Percentiles rank a stretch among this genome's conserved stretches.
Conservation (phyloP, 23 red algal species). For the Agarophyton chilense region DNA sequence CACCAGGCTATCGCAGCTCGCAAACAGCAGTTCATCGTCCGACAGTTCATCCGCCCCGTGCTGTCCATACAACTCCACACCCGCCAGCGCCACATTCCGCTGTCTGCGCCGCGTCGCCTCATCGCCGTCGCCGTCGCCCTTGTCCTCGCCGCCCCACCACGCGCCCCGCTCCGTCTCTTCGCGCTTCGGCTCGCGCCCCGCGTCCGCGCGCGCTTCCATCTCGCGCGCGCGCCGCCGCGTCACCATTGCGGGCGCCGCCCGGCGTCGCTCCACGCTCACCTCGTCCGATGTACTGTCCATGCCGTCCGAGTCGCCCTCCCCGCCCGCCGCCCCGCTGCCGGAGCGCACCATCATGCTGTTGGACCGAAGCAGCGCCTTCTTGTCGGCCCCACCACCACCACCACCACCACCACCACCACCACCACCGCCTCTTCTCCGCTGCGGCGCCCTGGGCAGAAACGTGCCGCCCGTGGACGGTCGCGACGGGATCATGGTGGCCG, state of each 20-base stretch:
- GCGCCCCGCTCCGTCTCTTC: background rate
- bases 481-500: conserved; percentile 44
- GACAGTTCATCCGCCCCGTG: conserved; percentile 35
- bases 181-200: background rate
- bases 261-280: background rate
- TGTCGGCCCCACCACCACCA: too few relatives aligned
- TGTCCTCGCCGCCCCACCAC: background rate
- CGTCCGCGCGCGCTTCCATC: background rate
- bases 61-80: conserved; percentile 43
- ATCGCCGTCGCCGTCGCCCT: background rate
- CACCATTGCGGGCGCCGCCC: background rate
- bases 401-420: too few relatives aligned
- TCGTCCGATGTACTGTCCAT: background rate
- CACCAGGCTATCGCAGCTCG: conserved; percentile 34
- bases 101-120: background rate
- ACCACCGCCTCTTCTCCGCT: background rate
- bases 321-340: too few relatives aligned
- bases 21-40: conserved; percentile 59
- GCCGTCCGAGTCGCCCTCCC: conserved; percentile 9
- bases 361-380: conserved; percentile 12
- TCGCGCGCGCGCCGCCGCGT: conserved; percentile 11
- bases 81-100: conserved; percentile 41
- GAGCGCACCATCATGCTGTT: conserved; percentile 26
- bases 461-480: conserved; percentile 42
- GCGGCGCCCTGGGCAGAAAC: conserved; percentile 1